Evolutionary conservation across 2,329 filamentous ascomycete species (phyloP), one percentile per base, ranked within the genome.

Genomic region (Fusarium kyushuense): DNA sequence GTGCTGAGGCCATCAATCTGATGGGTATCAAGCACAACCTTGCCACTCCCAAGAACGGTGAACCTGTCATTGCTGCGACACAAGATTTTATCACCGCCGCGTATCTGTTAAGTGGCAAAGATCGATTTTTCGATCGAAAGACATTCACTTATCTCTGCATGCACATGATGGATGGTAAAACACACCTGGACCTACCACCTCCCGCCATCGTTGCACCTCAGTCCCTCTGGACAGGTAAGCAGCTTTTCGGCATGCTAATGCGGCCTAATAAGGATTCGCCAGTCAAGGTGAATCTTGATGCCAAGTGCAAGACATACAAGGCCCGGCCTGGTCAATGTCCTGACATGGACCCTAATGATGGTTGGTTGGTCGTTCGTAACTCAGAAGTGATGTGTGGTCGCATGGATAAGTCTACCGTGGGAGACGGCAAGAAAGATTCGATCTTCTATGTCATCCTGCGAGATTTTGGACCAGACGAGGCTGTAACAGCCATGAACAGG

Each of bases 21-120:
- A 99, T 99, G 96, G 96, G 96, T 41, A 94, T 99, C 57, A 97
- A 97, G 81, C 90, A 98, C 83, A 99, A 99, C 77, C 80, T 99
- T 60, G 92, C 92, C 5, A 99, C 96, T 0, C 96, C 96, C 1
- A 97, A 97, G 80, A 98, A 98, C 80, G 96, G 96, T 76, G 95
- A 97, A 72, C 96, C 96, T 3, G 97, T 99, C 73, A 98, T 99
- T 81, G 94, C 94, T 19, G 95, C 96, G n/a, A 99, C 97, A 30
- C 96, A 99, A 76, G 96, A 99, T 84, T 99, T 99, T 81, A 98
- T 99, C 73, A 98, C 95, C 27, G 94, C 94, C 6, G 92, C 96
- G 1, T 99, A 94, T 76, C 82, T 98, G 6, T 84, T 98, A 27
- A 97, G 93, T 73, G 92, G 90, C 79, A 98, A 98, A 76, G 95